Evolutionary conservation across 2,329 filamentous ascomycete genomes (phyloP).

Genomic region (Fusarium nematophilum): DNA sequence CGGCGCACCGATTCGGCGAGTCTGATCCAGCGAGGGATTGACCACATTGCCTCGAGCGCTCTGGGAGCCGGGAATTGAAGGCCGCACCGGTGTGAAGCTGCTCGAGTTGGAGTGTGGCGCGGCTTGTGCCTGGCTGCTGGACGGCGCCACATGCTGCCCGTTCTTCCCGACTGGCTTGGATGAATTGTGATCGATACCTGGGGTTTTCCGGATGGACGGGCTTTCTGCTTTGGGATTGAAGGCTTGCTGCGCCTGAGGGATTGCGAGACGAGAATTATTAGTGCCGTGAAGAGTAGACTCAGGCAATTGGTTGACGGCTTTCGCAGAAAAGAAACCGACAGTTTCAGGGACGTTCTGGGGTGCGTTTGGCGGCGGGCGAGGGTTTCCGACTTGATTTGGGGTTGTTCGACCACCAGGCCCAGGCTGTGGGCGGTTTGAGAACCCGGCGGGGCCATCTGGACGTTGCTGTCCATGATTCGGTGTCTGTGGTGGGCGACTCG

Average conservation of each 20-base stretch:
- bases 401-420: constrained; percentile 27
- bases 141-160: constrained; percentile 62
- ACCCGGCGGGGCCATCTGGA: constrained; percentile 34
- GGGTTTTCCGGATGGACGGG: constrained; percentile 89
- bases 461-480: constrained; percentile 46
- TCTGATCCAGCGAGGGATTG: constrained; percentile 65
- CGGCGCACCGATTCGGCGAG: constrained; percentile 70
- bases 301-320: constrained; percentile 68
- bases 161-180: constrained; percentile 77
- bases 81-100: constrained; percentile 48
- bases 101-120: constrained; percentile 37
- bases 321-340: constrained; percentile 77
- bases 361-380: constrained; percentile 46
- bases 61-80: constrained; percentile 42
- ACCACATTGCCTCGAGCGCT: constrained; percentile 54
- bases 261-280: constrained; percentile 54
- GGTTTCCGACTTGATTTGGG: constrained; percentile 37
- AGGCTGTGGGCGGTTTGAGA: constrained; percentile 37
- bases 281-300: constrained; percentile 53
- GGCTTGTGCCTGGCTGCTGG: constrained; percentile 43
- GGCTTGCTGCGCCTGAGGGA: constrained; percentile 60
- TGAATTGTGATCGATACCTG: constrained; percentile 83
- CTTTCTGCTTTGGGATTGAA: constrained; percentile 83
- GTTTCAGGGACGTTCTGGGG: constrained; percentile 51
- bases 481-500: constrained; percentile 47